Evolutionary conservation across 1,139 yeast genomes (phyloP).

Genomic region (Yamadazyma buinensis): DNA sequence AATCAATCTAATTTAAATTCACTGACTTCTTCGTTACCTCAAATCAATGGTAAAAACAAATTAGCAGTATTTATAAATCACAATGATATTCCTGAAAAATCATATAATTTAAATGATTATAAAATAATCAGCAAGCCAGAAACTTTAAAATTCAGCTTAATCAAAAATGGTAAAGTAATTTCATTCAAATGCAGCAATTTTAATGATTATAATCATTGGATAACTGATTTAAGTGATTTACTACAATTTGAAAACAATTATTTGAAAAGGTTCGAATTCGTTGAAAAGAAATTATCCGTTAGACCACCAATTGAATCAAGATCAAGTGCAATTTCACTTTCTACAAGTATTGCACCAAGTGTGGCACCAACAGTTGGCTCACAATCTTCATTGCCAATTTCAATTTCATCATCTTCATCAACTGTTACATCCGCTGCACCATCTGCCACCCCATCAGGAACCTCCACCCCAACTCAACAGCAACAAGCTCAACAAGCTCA

Average conservation of each 20-base stretch:
- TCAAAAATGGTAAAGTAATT: conserved; percentile 26
- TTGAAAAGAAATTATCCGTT: conserved; percentile 21
- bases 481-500: not conserved
- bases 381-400: not conserved
- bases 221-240: conserved; percentile 36
- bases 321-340: not conserved
- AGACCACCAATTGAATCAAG: not conserved
- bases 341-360: too few relatives aligned
- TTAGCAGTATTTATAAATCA: conserved; percentile 42
- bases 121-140: conserved; percentile 32
- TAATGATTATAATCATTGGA: conserved; percentile 34
- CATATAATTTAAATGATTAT: conserved; percentile 43
- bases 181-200: conserved; percentile 37
- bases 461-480: not conserved
- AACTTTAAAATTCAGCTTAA: conserved; percentile 33
- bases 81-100: conserved; percentile 39
- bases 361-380: not conserved
- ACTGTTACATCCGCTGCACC: not conserved
- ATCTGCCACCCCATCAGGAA: not conserved
- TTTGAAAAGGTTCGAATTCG: conserved; percentile 30
- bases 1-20: not conserved
- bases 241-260: conserved; percentile 36
- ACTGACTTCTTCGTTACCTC: conserved; percentile 2
- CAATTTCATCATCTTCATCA: not conserved
- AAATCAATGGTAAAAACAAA: conserved; percentile 32